phyloP scores from a whole-genome alignment of 192 early-diverging fungal genomes.

The Podochytrium sp. region DNA sequence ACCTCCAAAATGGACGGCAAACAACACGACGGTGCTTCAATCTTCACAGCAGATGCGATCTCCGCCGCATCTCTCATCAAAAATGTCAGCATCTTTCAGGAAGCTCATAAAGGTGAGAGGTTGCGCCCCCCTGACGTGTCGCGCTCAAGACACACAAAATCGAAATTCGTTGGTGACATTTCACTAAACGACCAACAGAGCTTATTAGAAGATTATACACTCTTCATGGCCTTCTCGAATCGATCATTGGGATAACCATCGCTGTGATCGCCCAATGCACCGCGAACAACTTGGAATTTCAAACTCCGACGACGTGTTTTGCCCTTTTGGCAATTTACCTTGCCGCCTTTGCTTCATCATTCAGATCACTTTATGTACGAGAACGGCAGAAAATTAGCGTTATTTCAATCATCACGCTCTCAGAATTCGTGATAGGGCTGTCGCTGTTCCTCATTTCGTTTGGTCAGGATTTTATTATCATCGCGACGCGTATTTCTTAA shows the following conservation, averaged over 20 bases:
- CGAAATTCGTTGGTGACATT: no score
- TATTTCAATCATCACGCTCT: not conserved
- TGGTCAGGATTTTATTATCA: not conserved
- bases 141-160: no score
- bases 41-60: no score
- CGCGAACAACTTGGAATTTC: not conserved
- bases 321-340: not conserved
- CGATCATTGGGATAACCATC: not conserved
- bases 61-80: no score
- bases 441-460: slow-evolving; percentile 1
- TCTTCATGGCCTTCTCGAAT: not conserved
- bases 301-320: not conserved
- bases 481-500: not conserved
- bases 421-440: not conserved
- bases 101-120: no score
- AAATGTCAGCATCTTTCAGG: no score
- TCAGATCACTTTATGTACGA: not conserved
- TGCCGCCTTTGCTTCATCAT: not conserved
- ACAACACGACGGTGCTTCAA: no score
- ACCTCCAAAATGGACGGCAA: no score
- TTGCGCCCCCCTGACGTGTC: no score
- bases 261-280: not conserved
- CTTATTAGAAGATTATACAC: not conserved
- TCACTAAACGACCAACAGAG: no score
- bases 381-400: not conserved